phyloP scores from a whole-genome alignment of 1,284 basidiomycete species.

The Apiotrichum laibachii region DNA sequence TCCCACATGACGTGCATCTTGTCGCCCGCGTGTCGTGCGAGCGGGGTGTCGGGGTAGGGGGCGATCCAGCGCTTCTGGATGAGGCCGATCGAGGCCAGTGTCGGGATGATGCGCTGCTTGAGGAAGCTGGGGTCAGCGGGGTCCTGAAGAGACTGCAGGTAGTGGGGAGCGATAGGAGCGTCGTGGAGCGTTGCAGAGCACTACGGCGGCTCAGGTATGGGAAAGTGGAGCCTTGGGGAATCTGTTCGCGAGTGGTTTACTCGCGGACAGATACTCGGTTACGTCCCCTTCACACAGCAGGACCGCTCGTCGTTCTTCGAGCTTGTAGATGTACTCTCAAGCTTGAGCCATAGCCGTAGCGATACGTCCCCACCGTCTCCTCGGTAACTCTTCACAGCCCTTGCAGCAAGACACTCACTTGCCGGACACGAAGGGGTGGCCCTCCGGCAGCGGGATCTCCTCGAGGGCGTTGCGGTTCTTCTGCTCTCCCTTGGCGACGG shows the following conservation, averaged over 20 bases:
- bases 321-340: too few species aligned
- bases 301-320: too few species aligned
- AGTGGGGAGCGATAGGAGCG: not conserved
- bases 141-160: too few species aligned
- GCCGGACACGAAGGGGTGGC: constrained; percentile 42
- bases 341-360: too few species aligned
- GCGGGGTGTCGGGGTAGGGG: not conserved
- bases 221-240: too few species aligned
- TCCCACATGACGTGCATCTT: constrained; percentile 13
- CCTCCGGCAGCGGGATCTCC: constrained; percentile 26
- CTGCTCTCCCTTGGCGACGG: constrained; percentile 10
- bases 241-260: too few species aligned
- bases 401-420: constrained; percentile 30
- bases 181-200: too few species aligned
- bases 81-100: constrained; percentile 37
- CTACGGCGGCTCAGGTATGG: too few species aligned
- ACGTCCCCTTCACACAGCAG: too few species aligned
- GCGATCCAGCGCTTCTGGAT: constrained; percentile 25
- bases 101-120: constrained; percentile 41
- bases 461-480: constrained; percentile 12
- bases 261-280: too few species aligned
- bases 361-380: too few species aligned
- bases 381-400: not conserved
- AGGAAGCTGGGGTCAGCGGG: constrained; percentile 34
- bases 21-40: constrained; percentile 3